A percentile compares a stretch with the other conserved stretches of the same genome.
Conservation (phyloP, 2,329 filamentous ascomycete species). For the Dactylonectria estremocensis region DNA sequence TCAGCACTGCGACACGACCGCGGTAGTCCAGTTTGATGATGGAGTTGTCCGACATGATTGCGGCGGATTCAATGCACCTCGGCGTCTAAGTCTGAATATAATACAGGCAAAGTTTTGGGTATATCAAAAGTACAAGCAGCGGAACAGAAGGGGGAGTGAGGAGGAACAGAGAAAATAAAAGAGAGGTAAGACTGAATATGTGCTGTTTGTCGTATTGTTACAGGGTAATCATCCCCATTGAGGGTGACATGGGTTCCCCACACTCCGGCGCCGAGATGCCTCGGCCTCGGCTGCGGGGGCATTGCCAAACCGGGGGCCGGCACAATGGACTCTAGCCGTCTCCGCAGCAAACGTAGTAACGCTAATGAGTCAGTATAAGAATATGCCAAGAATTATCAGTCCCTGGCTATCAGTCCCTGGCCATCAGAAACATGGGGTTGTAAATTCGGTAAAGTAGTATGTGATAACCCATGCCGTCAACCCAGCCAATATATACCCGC, state of each 20-base stretch:
- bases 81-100: not conserved
- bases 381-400: not conserved
- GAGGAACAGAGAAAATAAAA: not conserved
- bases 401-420: not conserved
- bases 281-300: constrained; percentile 36
- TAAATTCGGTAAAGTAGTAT: not conserved
- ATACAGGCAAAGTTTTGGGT: not conserved
- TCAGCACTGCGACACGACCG: constrained; percentile 77
- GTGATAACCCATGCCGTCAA: not conserved
- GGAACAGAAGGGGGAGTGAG: not conserved
- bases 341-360: not conserved
- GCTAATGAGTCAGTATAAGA: constrained; percentile 18
- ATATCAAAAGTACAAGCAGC: not conserved
- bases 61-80: not conserved
- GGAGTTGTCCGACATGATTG: constrained; percentile 40
- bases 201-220: not conserved
- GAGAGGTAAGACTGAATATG: not conserved
- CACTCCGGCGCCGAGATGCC: constrained; percentile 41
- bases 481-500: constrained; percentile 8
- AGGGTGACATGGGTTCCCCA: constrained; percentile 35
- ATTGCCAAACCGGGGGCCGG: not conserved
- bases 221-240: not conserved
- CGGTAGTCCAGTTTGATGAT: constrained; percentile 58
- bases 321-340: not conserved
- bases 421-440: constrained; percentile 2